Evolutionary conservation across 805 yeast genomes (phyloP).

Genomic region (Metschnikowia koreensis): DNA sequence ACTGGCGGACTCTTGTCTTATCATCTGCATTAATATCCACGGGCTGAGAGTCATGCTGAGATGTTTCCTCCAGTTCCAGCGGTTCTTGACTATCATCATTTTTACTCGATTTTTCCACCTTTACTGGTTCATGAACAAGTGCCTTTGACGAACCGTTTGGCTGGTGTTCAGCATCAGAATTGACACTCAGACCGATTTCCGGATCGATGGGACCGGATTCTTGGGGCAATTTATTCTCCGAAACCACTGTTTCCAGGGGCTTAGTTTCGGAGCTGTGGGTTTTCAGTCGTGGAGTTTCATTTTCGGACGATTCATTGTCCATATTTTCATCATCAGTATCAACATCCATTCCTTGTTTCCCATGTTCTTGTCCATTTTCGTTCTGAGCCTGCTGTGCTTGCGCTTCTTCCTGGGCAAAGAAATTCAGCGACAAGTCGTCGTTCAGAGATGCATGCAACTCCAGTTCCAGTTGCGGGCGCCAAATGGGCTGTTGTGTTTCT

Average conservation of each 20-base stretch:
- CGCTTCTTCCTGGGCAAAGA: conserved; percentile 1
- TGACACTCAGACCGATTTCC: background rate
- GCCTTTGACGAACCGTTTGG: conserved; percentile 1
- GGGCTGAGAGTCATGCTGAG: conserved; percentile 4
- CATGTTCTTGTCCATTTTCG: background rate
- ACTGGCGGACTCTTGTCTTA: conserved; percentile 46
- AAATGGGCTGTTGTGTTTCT: background rate
- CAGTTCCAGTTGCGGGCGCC: background rate
- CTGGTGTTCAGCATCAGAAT: background rate
- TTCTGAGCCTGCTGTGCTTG: too few relatives aligned
- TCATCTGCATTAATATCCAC: conserved; percentile 17
- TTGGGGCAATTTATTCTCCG: background rate
- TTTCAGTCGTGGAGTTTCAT: background rate
- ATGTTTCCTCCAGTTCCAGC: conserved; percentile 1
- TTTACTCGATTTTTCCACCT: background rate
- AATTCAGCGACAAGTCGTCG: conserved; percentile 5
- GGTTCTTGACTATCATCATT: background rate
- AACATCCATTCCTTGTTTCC: background rate
- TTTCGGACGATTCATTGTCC: background rate
- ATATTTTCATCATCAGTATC: background rate
- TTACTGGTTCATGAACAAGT: background rate
- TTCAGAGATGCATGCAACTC: background rate
- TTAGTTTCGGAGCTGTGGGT: background rate
- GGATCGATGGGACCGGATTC: background rate
- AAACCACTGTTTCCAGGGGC: background rate